phyloP scores from a whole-genome alignment of 768 basidiomycete species.

The Phlebiopsis flavidoalba region DNA sequence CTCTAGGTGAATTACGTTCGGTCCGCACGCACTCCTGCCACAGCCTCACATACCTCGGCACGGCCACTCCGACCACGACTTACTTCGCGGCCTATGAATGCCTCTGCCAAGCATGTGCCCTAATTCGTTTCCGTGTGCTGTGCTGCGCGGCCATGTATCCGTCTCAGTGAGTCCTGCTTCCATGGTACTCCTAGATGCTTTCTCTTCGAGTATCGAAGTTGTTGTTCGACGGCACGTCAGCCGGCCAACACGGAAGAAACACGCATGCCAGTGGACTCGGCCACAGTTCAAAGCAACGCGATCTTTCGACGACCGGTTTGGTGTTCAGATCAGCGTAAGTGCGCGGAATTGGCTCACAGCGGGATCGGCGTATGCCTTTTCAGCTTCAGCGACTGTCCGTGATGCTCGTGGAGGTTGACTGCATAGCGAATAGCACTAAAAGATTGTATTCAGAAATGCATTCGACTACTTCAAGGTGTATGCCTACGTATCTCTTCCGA shows the following conservation, averaged over 20 bases:
- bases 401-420: constrained; percentile 68
- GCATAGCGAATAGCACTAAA: constrained; percentile 74
- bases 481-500: constrained; percentile 80
- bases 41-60: constrained; percentile 62
- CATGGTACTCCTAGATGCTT: constrained; percentile 55
- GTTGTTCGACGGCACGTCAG: constrained; percentile 56
- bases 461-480: constrained; percentile 10
- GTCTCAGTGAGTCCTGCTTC: constrained; percentile 54
- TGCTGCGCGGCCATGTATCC: constrained; percentile 50
- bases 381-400: constrained; percentile 58
- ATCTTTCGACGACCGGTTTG: constrained; percentile 70
- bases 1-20: constrained; percentile 55
- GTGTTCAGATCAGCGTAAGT: constrained; percentile 79
- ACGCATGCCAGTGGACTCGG: constrained; percentile 72
- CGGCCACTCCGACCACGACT: constrained; percentile 67
- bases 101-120: constrained; percentile 52
- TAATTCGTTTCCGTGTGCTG: constrained; percentile 66
- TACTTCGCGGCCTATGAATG: constrained; percentile 27
- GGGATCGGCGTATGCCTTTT: constrained; percentile 76
- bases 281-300: constrained; percentile 80
- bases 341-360: constrained; percentile 85
- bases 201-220: constrained; percentile 59
- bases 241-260: constrained; percentile 50
- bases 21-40: constrained; percentile 71
- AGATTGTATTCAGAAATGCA: not conserved